phyloP scores from a whole-genome alignment of 2,329 filamentous ascomycete species.

The Acephala macrosclerotiorum region DNA sequence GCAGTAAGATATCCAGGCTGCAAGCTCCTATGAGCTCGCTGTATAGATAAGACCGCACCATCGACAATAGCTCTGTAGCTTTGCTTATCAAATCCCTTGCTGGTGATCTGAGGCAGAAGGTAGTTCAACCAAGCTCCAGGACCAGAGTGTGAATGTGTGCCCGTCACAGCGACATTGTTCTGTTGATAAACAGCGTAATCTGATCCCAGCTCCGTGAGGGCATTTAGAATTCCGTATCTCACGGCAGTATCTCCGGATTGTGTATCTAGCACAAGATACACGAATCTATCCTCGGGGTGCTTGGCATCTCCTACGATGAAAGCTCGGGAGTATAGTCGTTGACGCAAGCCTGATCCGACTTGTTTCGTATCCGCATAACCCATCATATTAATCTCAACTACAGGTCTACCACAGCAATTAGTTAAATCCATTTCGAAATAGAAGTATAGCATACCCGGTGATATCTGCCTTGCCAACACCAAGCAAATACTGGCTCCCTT shows the following conservation, averaged over 20 bases:
- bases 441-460: constrained; percentile 60
- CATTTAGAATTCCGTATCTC: constrained; percentile 84
- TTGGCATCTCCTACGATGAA: constrained; percentile 82
- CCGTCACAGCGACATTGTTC: constrained; percentile 87
- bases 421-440: too few species aligned
- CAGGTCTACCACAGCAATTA: too few species aligned
- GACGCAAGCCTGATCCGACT: constrained; percentile 81
- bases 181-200: constrained; percentile 79
- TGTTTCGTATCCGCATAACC: constrained; percentile 90
- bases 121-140: constrained; percentile 96
- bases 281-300: constrained; percentile 73
- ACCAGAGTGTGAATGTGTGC: constrained; percentile 91
- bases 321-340: constrained; percentile 86
- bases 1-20: constrained; percentile 71
- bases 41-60: constrained; percentile 82
- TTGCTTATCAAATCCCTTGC: constrained; percentile 83
- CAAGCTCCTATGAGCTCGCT: constrained; percentile 78
- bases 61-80: constrained; percentile 91
- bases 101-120: constrained; percentile 88
- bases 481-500: constrained; percentile 59
- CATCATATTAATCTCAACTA: constrained; percentile 90
- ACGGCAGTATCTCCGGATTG: constrained; percentile 90
- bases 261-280: constrained; percentile 88
- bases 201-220: constrained; percentile 70
- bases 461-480: constrained; percentile 78